phyloP scores from a whole-genome alignment of 768 basidiomycete genomes.

The Mycena capillaripes region DNA sequence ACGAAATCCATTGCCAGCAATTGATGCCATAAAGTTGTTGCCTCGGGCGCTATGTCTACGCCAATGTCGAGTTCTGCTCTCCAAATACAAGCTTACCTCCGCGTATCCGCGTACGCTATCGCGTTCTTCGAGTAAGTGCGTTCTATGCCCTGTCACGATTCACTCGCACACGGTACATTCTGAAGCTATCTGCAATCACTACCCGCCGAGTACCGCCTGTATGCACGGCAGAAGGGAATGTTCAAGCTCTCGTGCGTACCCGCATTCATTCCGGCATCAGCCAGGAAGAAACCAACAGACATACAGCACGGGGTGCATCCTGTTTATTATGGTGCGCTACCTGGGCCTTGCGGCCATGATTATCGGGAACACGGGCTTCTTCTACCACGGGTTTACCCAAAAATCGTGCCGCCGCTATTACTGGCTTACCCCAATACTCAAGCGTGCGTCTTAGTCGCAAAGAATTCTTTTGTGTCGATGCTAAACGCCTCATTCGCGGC shows the following conservation, averaged over 20 bases:
- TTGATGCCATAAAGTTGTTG: no score
- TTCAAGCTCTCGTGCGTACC: slow-evolving; percentile 19
- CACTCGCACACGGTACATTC: background rate
- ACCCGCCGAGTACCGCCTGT: slow-evolving; percentile 25
- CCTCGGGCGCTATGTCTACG: no score
- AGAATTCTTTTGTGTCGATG: background rate
- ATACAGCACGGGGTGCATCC: slow-evolving; percentile 28
- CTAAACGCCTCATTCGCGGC: background rate
- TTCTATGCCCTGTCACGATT: background rate
- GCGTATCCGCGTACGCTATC: slow-evolving; percentile 27
- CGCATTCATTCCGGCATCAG: background rate
- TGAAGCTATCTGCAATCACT: slow-evolving; percentile 24
- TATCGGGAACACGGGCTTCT: slow-evolving; percentile 27
- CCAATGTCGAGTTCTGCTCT: slow-evolving; percentile 7
- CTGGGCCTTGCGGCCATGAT: slow-evolving; percentile 22
- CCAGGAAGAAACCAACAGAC: background rate
- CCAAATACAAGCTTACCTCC: slow-evolving; percentile 24
- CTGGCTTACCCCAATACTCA: slow-evolving; percentile 29
- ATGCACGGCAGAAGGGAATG: slow-evolving; percentile 15
- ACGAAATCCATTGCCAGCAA: no score
- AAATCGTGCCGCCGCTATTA: slow-evolving; percentile 18
- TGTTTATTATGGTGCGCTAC: slow-evolving; percentile 35
- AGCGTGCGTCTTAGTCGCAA: slow-evolving; percentile 17
- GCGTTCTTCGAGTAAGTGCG: slow-evolving; percentile 29
- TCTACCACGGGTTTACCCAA: slow-evolving; percentile 32